Evolutionary conservation across 208 protist species (phyloP), one percentile per base, ranked within the genome.

Genomic region (Crithidia brevicula): DNA sequence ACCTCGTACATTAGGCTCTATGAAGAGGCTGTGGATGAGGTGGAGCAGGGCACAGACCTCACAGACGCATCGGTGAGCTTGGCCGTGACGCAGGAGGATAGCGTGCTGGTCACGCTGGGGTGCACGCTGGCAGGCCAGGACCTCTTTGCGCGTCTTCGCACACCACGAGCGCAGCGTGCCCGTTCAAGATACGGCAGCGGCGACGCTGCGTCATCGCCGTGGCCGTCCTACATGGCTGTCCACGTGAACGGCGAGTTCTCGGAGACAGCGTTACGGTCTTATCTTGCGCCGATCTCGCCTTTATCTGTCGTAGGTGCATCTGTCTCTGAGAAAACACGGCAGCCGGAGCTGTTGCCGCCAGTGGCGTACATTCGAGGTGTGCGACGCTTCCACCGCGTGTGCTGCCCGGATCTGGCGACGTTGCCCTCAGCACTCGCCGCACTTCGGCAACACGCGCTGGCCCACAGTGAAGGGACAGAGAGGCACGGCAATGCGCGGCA

Each of bases 311-410:
- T 20, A n/a, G 33, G 36, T 7, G 15, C 2, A 45, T 10, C 8
- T 0, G 54, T 36, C 4, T 23, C 22, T 18, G 23, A 45, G 54
- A 0, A 47, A 23, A 9, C 5, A 18, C 25, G 6, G 4, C 23
- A n/a, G 38, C 59, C 1, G 16, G 15, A 22, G 13, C 15, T 31
- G 22, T 28, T 16, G 18, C 72, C 65, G 34, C 73, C 79, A 9
- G 67, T 84, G 27, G 80, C 74, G 7, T 85, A 74, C 49, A 33
- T 87, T 23, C 51, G 62, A 7, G 72, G 79, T 50, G 69, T 87
- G 25, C 85, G 81, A 33, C 53, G 77, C 31, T 91, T 80, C 54
- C 80, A 83, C 15, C 57, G 75, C 16, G 79, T 77, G 22, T 90
- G 81, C 36, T 83, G 77, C n/a, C 57, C 57, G 0, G 22, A 51